Evolutionary conservation across 78 protist species (phyloP).

Genomic region (Dictyostelium discoideum): dicty_2.7 NC_007090.3:1295501-1296000

Average conservation of each 20-base stretch:
- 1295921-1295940: background rate
- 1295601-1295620: background rate
- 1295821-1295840: background rate
- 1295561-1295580: background rate
- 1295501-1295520: background rate
- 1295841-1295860: background rate
- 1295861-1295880: background rate
- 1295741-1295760: background rate
- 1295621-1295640: background rate
- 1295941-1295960: no score
- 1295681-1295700: background rate
- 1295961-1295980: no score
- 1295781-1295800: background rate
- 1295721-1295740: background rate
- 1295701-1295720: background rate
- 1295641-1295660: background rate
- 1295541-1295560: background rate
- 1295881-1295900: background rate
- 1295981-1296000: no score
- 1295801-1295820: background rate
- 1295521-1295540: no score
- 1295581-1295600: background rate
- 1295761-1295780: background rate
- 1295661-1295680: background rate
- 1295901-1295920: background rate